Base-by-base conservation (phyloP, 257 asterid genomes). In the Catharanthus roseus region DNA sequence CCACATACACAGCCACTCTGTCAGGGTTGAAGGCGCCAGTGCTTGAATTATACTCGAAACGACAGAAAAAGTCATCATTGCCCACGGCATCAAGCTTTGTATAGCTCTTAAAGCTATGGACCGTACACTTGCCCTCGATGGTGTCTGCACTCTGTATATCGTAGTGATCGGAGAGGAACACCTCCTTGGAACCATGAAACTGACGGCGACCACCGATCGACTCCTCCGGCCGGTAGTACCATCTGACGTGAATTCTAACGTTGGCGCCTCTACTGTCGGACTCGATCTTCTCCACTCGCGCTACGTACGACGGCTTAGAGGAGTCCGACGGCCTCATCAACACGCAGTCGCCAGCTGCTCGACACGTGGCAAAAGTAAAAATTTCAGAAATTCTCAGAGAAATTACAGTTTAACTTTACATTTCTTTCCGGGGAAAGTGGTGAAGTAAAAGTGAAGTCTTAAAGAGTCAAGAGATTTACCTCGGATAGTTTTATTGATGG, bases 151-250 rank as follows among this genome's bases (percentile, higher is more conserved):
- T 90, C 87, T 93, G 98, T 57, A 76, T 69, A 85, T 93, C 98
- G 19, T 74, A 86, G 60, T 93, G 98, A 82, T 93, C 98, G 18
- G 98, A 93, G 75, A 93, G 80, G 74, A 93, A 93, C 60, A 93
- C 73, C 86, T 93, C 98, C 78, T 93, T 93, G 16, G 90, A 84
- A 73, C 98, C 96, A 80, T 93, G 98, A 70, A 90, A 93, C 70
- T 85, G 96, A 13, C 97, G 80, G 31, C 98, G 88, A 4, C 98
- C 98, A 2, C 96, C 98, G 82, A 90, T 81, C 74, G 98, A 90
- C 78, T 93, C 98, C 72, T 93, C 98, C 74, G 98, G 98, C 51
- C 98, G 96, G 82, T 93, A 93, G 65, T 93, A 93, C 97, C 98
- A 90, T 67, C 97, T 77, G 67, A 89, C 93, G 42, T 86, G 87